Evolutionary conservation across 192 early-diverging fungal genomes (phyloP).

Genomic region (Coemansia sp.): DNA sequence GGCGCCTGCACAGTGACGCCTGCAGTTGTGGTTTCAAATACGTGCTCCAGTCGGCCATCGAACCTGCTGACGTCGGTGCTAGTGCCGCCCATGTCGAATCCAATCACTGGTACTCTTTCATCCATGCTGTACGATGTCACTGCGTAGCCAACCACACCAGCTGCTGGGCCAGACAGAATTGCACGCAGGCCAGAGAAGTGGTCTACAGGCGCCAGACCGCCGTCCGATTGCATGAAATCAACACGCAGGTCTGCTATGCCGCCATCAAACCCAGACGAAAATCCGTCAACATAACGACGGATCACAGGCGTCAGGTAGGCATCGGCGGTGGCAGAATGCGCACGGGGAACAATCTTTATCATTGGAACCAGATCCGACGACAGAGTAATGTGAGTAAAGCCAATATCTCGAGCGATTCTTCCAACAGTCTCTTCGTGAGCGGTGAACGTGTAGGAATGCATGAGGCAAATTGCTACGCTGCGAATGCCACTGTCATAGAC

Average conservation of each 20-base stretch:
- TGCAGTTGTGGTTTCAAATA: slow-evolving; percentile 91
- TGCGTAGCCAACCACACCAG: slow-evolving; percentile 88
- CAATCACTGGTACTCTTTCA: slow-evolving; percentile 69
- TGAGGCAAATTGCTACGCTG: slow-evolving; percentile 88
- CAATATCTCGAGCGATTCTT: slow-evolving; percentile 64
- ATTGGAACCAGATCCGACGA: slow-evolving; percentile 84
- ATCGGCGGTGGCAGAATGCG: slow-evolving; percentile 85
- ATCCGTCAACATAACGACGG: slow-evolving; percentile 79
- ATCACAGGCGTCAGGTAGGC: slow-evolving; percentile 95
- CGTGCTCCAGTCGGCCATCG: slow-evolving; percentile 85
- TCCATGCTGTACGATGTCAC: slow-evolving; percentile 52
- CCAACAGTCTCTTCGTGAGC: slow-evolving; percentile 79
- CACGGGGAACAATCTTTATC: slow-evolving; percentile 94
- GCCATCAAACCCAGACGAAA: slow-evolving; percentile 82
- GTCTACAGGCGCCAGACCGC: slow-evolving; percentile 84
- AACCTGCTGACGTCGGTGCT: slow-evolving; percentile 92
- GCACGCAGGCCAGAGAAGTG: slow-evolving; percentile 85
- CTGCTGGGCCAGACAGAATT: slow-evolving; percentile 94
- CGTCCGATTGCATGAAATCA: slow-evolving; percentile 99
- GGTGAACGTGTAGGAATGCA: slow-evolving; percentile 92
- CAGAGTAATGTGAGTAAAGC: slow-evolving; percentile 84
- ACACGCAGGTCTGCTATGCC: slow-evolving; percentile 58
- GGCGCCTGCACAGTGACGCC: slow-evolving; percentile 93
- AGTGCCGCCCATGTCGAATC: slow-evolving; percentile 96
- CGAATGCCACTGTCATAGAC: slow-evolving; percentile 71